Evolutionary conservation across 1,284 basidiomycete species (phyloP).

Genomic region (Ceratobasidium papillatum): DNA sequence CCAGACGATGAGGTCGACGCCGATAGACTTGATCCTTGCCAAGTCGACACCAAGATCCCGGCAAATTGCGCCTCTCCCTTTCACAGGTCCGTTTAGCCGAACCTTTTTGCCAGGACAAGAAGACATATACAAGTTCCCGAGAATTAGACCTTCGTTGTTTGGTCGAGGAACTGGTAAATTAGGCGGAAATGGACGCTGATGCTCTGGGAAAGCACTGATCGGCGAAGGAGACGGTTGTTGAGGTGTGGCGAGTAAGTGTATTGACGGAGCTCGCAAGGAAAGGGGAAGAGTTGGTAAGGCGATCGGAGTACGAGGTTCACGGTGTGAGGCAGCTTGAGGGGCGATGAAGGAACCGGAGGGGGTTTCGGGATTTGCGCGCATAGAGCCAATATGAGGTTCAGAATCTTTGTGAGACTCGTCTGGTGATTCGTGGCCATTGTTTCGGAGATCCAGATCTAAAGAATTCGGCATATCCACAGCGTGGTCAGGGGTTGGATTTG

Average conservation of each 20-base stretch:
- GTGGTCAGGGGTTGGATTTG: not conserved
- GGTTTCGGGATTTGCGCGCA: not conserved
- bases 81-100: slow-evolving; percentile 81
- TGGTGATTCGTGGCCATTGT: not conserved
- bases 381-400: not conserved
- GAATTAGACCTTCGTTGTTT: not conserved
- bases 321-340: not conserved
- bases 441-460: slow-evolving; percentile 16
- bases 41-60: slow-evolving; percentile 84
- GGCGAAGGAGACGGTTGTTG: slow-evolving; percentile 43
- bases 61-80: slow-evolving; percentile 84
- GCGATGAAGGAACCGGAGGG: slow-evolving; percentile 10
- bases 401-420: not conserved
- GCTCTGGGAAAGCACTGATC: not conserved
- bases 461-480: not conserved
- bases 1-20: slow-evolving; percentile 87
- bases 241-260: not conserved
- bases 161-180: not conserved
- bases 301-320: slow-evolving; percentile 10
- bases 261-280: not conserved
- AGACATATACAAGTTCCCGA: slow-evolving; percentile 91
- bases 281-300: slow-evolving; percentile 14
- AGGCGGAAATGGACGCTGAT: not conserved
- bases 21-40: slow-evolving; percentile 75
- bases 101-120: slow-evolving; percentile 98